phyloP scores from a whole-genome alignment of 805 yeast genomes.

The Yamadazyma ubonensis region DNA sequence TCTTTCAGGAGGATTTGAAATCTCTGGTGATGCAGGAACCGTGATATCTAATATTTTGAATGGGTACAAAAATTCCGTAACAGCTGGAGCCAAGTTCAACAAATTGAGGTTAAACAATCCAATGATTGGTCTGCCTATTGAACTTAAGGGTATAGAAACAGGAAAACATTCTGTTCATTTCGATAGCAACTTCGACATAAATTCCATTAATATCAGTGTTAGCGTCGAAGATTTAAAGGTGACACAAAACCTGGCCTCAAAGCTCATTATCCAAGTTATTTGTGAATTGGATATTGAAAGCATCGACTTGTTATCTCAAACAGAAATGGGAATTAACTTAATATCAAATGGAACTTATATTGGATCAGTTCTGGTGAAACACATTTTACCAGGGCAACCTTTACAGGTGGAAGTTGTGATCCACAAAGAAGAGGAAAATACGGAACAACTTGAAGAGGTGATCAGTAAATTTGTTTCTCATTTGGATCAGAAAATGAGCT shows the following conservation, averaged over 20 bases:
- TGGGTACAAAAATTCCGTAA: too few species aligned
- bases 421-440: not conserved
- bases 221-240: not conserved
- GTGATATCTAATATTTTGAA: not conserved
- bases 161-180: not conserved
- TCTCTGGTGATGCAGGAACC: not conserved
- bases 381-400: conserved; percentile 3
- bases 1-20: conserved; percentile 1
- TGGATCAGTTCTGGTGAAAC: not conserved
- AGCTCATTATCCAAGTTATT: not conserved
- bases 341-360: not conserved
- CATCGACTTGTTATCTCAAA: not conserved
- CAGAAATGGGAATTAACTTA: not conserved
- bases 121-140: not conserved
- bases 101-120: conserved; percentile 1
- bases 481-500: not conserved
- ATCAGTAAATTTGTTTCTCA: conserved; percentile 11
- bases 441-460: conserved; percentile 1
- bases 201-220: not conserved
- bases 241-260: not conserved
- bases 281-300: conserved; percentile 1
- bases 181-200: not conserved
- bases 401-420: conserved; percentile 1
- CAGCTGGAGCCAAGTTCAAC: not conserved
- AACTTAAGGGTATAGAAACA: not conserved